phyloP scores from a whole-genome alignment of 2,329 filamentous ascomycete species.

The Verticillium longisporum region DNA sequence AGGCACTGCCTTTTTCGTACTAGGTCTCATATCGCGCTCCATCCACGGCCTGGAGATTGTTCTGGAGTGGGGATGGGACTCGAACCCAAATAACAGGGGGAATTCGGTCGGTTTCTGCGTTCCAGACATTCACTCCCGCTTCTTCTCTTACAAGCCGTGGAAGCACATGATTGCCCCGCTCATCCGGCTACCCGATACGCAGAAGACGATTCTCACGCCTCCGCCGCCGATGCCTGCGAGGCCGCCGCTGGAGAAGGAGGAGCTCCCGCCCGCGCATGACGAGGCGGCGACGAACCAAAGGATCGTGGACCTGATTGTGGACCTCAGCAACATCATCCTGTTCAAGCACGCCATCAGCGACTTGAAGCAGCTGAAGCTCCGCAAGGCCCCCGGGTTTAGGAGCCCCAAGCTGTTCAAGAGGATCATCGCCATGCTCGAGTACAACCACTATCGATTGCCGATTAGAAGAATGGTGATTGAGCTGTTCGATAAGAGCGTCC shows the following conservation, averaged over 20 bases:
- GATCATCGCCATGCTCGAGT: constrained; percentile 77
- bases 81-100: constrained; percentile 79
- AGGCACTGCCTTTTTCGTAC: constrained; percentile 92
- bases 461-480: constrained; percentile 89
- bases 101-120: constrained; percentile 83
- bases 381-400: constrained; percentile 68
- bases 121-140: constrained; percentile 66
- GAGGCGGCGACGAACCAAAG: constrained; percentile 64
- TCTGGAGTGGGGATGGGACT: constrained; percentile 86
- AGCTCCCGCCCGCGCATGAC: constrained; percentile 38
- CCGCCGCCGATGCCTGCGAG: constrained; percentile 33
- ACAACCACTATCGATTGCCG: constrained; percentile 80
- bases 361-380: constrained; percentile 70
- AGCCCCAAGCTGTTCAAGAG: constrained; percentile 76
- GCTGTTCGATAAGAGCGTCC: constrained; percentile 84
- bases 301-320: constrained; percentile 77
- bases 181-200: constrained; percentile 40
- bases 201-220: constrained; percentile 43
- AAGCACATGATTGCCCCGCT: constrained; percentile 38
- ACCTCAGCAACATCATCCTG: constrained; percentile 88
- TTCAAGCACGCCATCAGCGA: constrained; percentile 82
- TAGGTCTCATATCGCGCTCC: constrained; percentile 87
- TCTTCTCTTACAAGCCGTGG: constrained; percentile 67
- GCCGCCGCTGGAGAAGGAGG: constrained; percentile 35
- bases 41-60: constrained; percentile 89